Percentiles rank a stretch among this genome's conserved stretches.
These are phyloP conservation scores for Arbutus unedo DNA, from an alignment of 148 eudicot genomes.

Conservation along the genomic window DNA sequence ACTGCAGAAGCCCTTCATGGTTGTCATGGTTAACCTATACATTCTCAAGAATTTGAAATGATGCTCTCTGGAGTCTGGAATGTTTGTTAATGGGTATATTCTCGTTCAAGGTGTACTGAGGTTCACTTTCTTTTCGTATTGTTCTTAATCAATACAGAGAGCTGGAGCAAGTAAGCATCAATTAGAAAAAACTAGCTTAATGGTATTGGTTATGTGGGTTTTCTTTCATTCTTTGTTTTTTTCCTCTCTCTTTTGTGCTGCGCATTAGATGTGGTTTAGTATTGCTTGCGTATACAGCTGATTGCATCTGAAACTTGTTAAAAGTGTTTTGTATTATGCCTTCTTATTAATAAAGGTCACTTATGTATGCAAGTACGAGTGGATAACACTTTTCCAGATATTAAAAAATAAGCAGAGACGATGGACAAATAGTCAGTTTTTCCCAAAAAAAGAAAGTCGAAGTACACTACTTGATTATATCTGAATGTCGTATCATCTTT, in stretches of 20 bases:
- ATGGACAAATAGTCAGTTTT: neutral
- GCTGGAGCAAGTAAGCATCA: slow-evolving; percentile 1
- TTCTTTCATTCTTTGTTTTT: neutral
- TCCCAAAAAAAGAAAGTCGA: neutral
- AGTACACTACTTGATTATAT: too few species aligned
- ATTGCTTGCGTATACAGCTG: neutral
- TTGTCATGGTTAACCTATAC: neutral
- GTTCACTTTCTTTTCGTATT: neutral
- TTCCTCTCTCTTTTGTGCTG: neutral
- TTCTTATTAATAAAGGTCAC: neutral
- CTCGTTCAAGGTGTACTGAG: neutral
- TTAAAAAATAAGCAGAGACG: neutral
- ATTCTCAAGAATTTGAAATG: neutral
- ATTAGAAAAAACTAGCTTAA: neutral
- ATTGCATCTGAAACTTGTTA: neutral
- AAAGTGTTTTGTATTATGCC: too few species aligned
- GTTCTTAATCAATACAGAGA: neutral
- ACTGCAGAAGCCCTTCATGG: neutral
- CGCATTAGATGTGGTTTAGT: neutral
- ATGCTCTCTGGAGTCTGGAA: too few species aligned
- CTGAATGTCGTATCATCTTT: neutral
- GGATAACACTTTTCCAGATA: neutral
- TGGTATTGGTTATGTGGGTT: neutral
- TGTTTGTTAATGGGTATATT: neutral
- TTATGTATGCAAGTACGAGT: neutral